A percentile compares a stretch with the other conserved stretches of the same genome.
These are phyloP conservation scores for Adenanthera pavonina DNA, from an alignment of 306 rosid species.

Conservation along the genomic window DNA sequence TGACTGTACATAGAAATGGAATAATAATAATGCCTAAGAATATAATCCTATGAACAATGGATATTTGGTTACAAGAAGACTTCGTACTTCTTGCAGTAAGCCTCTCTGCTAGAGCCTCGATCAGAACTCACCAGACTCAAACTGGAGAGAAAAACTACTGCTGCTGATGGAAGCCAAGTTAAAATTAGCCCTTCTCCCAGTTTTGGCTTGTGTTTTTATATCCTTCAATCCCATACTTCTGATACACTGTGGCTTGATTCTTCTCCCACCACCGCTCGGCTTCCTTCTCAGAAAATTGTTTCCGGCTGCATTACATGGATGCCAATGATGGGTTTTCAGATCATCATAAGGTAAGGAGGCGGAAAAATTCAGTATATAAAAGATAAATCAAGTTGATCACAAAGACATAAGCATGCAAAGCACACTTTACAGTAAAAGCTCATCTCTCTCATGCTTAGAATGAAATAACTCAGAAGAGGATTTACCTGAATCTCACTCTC, in stretches of 20 bases:
- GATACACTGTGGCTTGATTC: slow-evolving; percentile 68
- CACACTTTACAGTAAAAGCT: neutral
- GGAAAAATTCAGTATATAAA: neutral
- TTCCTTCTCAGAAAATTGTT: slow-evolving; percentile 67
- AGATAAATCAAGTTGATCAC: too few species aligned
- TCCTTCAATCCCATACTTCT: slow-evolving; percentile 71
- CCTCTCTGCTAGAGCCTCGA: slow-evolving; percentile 29
- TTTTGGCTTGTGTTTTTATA: slow-evolving; percentile 55
- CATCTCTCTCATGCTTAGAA: neutral
- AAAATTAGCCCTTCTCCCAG: slow-evolving; percentile 52
- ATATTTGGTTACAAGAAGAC: slow-evolving; percentile 39
- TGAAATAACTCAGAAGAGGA: neutral
- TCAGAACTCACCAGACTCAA: slow-evolving; percentile 38
- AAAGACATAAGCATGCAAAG: neutral
- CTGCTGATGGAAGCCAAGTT: slow-evolving; percentile 45
- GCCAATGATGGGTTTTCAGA: slow-evolving; percentile 29
- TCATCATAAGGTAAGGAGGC: slow-evolving; percentile 2
- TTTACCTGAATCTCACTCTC: slow-evolving; percentile 86
- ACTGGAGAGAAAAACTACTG: slow-evolving; percentile 33
- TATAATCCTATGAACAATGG: slow-evolving; percentile 38
- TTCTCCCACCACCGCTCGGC: slow-evolving; percentile 87
- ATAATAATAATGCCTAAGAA: slow-evolving; percentile 1
- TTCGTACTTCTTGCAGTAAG: slow-evolving; percentile 7
- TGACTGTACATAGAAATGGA: slow-evolving; percentile 17
- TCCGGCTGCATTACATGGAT: slow-evolving; percentile 60